Evolutionary conservation across 352 stramenopile species (phyloP), one percentile per base, ranked within the genome.

Genomic region (Globisporangium emineosum): DNA sequence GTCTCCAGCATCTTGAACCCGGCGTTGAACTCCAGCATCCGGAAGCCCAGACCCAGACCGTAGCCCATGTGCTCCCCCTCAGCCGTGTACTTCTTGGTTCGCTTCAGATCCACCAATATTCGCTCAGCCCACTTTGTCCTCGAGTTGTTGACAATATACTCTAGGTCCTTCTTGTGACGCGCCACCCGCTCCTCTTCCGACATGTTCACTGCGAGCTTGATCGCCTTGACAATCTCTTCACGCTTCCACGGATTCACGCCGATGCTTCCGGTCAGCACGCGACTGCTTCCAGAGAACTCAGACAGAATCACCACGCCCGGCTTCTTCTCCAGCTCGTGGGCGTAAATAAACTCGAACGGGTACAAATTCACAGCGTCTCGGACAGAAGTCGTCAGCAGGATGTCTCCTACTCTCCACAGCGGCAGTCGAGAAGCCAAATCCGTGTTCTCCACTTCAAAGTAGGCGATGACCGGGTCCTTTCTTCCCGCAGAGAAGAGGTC

Each of bases 201-300:
- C 83, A 96, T 94, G 3, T 73, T 90, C 33, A 96, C 42, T 12
- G 83, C 83, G 2, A 83, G 49, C 52, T 83, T 56, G 60, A 96
- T 76, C 13, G 83, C 83, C 33, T 81, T 72, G 42, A 94, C 78
- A 33, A 98, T 91, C 52, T 96, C 91, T 21, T 93, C 78, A 13
- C 91, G 84, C 73, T 98, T 98, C 97, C 97, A 99, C 12, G 98
- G 98, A 75, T 99, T 99, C 25, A 99, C 91, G 55, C 96, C 93
- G 52, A 99, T 75, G 50, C 96, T 97, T 9, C 98, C 98, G 21
- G 92, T 91, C 68, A 99, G 87, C 15, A 99, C 96, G 35, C 98
- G 85, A 64, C 96, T 99, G 66, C 90, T 98, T 57, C 89, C 96
- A 19, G 96, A 98, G 67, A 99, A 99, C 73, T 99, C 97, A 33